Percentiles rank a stretch among this genome's conserved stretches.
phyloP scores from a whole-genome alignment of 371 early-diverging fungal species.

The Actinomortierella wolfii region DNA sequence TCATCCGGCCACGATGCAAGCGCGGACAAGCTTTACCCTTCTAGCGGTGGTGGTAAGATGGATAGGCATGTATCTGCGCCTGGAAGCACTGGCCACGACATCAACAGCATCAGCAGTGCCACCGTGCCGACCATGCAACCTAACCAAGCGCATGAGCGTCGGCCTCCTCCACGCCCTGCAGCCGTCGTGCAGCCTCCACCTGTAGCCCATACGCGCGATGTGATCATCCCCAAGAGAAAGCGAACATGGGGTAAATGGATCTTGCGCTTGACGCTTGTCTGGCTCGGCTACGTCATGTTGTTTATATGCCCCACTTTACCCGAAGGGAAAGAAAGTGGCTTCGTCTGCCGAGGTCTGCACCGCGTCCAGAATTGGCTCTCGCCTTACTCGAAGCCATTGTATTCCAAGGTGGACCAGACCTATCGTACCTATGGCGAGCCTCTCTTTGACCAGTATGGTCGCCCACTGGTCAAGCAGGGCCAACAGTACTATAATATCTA shows the following conservation, averaged over 20 bases:
- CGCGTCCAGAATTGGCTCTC: conserved; percentile 19
- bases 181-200: too few species aligned
- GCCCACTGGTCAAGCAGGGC: conserved; percentile 24
- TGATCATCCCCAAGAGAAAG: too few species aligned
- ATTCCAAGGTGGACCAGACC: conserved; percentile 12
- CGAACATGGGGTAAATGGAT: conserved; percentile 6
- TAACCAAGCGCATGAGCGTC: too few species aligned
- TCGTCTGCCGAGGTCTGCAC: conserved; percentile 16
- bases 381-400: conserved; percentile 20
- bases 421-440: conserved; percentile 35
- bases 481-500: conserved; percentile 24
- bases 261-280: conserved; percentile 17
- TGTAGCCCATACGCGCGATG: too few species aligned
- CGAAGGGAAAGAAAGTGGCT: conserved; percentile 1
- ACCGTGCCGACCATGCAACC: too few species aligned
- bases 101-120: too few species aligned
- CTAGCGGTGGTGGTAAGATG: too few species aligned
- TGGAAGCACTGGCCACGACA: too few species aligned
- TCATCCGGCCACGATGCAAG: too few species aligned
- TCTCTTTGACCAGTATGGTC: conserved; percentile 31
- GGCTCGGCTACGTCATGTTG: conserved; percentile 28
- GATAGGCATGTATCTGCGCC: too few species aligned
- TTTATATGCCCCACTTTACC: conserved; percentile 27
- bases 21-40: too few species aligned
- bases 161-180: too few species aligned